Evolutionary conservation across 2,329 filamentous ascomycete species (phyloP), one percentile per base, ranked within the genome.

Genomic region (Delphinella strobiligena): DNA sequence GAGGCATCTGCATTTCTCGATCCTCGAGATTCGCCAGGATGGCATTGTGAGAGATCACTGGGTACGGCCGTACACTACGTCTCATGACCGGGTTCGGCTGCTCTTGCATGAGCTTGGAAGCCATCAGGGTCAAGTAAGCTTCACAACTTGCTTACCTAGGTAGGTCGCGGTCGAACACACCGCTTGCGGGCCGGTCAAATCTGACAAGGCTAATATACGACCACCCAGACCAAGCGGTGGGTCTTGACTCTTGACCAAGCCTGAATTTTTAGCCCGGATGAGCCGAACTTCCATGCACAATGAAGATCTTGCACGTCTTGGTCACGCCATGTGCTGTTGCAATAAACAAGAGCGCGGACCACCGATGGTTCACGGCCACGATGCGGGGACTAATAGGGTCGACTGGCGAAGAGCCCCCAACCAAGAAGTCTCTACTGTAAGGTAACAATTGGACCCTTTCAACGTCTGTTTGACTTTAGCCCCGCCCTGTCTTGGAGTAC

Each of bases 21-120:
- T 40, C 33, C 35, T 36, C 38, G 31, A 35, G 38, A 40, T 40
- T 34, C 36, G 32, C 14, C 4, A 5, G 27, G 14, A 22, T 15
- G 19, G 3, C 32, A 36, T 24, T 19, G 27, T 14, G 33, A 40
- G 33, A 22, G 27, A 33, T 34, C 19, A 39, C 30, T 19, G 19
- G 31, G 19, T 16, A 10, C 18, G 36, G 27, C 33, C 33, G 27
- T 10, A 10, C 30, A 15, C 11, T 31, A 19, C 24, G 38, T 7
- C 15, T 18, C 31, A 11, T n/a, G 18, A 34, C 22, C 34, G 22
- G 22, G 11, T 19, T 30, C 22, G 7, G 30, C 29, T 36, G 27
- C 33, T n/a, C n/a, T n/a, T n/a, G n/a, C n/a, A n/a, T n/a, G n/a
- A n/a, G n/a, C n/a, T n/a, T n/a, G n/a, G n/a, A n/a, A n/a, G n/a